Percentiles rank a stretch among this genome's conserved stretches.
These are phyloP conservation scores for Cucurbita argyrosperma DNA, from an alignment of 306 rosid species.

Conservation along the genomic window DNA sequence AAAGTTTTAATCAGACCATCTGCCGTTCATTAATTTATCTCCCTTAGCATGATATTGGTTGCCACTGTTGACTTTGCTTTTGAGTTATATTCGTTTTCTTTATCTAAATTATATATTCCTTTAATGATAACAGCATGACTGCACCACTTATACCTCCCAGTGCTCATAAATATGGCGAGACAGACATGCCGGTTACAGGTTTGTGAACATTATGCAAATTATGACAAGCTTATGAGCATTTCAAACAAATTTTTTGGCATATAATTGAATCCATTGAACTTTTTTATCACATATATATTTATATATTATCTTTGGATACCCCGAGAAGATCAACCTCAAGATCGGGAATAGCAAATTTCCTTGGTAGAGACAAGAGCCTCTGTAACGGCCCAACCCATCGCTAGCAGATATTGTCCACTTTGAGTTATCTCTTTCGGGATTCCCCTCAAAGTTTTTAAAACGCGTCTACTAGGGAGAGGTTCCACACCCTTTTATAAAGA, in stretches of 20 bases:
- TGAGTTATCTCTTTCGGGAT: too few species aligned
- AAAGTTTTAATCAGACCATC: background rate
- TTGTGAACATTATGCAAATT: slow-evolving; percentile 1
- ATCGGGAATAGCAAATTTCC: too few species aligned
- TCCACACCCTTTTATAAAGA: too few species aligned
- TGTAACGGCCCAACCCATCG: too few species aligned
- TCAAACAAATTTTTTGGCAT: background rate
- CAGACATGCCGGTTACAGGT: slow-evolving; percentile 73
- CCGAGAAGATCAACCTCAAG: too few species aligned
- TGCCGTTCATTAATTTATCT: background rate
- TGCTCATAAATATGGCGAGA: slow-evolving; percentile 70
- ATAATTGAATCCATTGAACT: background rate
- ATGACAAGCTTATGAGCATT: background rate
- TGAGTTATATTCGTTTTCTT: background rate
- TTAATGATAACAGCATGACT: slow-evolving; percentile 53
- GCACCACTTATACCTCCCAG: slow-evolving; percentile 77
- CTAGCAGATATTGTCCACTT: too few species aligned
- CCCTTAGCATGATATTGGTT: background rate
- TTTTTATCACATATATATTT: background rate
- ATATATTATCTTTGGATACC: too few species aligned
- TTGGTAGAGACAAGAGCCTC: too few species aligned
- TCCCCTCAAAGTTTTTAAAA: too few species aligned
- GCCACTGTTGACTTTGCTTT: background rate
- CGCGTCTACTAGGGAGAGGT: too few species aligned
- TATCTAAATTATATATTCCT: background rate